phyloP scores from a whole-genome alignment of 768 basidiomycete species.

The Tephrocybe sp. region DNA sequence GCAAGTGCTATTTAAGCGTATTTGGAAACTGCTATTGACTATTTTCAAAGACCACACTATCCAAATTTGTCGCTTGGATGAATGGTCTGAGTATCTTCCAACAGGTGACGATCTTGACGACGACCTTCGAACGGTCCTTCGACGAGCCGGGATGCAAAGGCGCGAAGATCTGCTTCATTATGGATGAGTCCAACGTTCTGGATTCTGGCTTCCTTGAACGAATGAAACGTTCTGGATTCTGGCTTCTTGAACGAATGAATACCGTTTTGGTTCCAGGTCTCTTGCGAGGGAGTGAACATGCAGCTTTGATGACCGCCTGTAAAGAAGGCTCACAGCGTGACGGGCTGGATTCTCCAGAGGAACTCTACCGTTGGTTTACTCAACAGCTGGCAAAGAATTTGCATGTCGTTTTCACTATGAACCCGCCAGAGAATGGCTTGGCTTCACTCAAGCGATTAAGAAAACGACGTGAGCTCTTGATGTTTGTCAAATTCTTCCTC shows the following conservation, averaged over 20 bases:
- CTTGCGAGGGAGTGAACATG: conserved; percentile 99
- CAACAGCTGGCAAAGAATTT: conserved; percentile 97
- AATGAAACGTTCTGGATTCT: too few species aligned
- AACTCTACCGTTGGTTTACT: conserved; percentile 98
- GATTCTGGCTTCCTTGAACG: conserved; percentile 98
- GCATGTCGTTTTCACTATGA: conserved; percentile 99
- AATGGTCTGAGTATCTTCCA: conserved; percentile 99
- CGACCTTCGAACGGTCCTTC: conserved; percentile 90
- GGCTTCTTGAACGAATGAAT: too few species aligned
- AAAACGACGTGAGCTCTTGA: conserved; percentile 73
- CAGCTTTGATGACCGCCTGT: conserved; percentile 97
- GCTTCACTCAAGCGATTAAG: conserved; percentile 81
- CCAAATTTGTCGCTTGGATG: conserved; percentile 99
- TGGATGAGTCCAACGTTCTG: conserved; percentile 99
- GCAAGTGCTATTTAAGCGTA: conserved; percentile 38
- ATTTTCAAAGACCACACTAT: conserved; percentile 79
- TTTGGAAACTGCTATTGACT: conserved; percentile 8
- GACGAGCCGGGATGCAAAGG: conserved; percentile 96
- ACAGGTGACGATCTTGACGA: conserved; percentile 99
- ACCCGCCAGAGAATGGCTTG: conserved; percentile 93
- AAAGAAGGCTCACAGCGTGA: conserved; percentile 99
- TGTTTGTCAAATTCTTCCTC: conserved; percentile 38
- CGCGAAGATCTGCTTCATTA: conserved; percentile 99
- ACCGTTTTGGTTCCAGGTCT: conserved; percentile 96
- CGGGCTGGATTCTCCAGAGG: conserved; percentile 95